phyloP scores from a whole-genome alignment of 331 rosid genomes.

The Acacia pycnantha region DNA sequence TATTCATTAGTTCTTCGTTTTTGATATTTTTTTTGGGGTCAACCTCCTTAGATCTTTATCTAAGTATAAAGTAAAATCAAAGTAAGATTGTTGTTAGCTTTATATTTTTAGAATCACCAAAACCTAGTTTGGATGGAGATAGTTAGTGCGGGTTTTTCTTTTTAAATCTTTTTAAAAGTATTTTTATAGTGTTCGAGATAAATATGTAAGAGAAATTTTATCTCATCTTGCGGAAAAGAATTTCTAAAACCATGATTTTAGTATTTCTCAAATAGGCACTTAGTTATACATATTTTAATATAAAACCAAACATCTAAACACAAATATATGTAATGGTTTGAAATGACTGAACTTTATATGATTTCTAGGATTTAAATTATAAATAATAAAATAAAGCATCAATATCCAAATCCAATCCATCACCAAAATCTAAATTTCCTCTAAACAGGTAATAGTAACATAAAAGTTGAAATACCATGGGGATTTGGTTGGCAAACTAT shows the following conservation, averaged over 20 bases:
- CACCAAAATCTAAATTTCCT: not conserved
- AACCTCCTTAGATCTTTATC: not conserved
- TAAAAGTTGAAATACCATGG: not conserved
- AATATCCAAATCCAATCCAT: not conserved
- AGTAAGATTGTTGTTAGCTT: not conserved
- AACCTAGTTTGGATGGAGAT: not conserved
- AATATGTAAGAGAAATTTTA: too few relatives aligned
- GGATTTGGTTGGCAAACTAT: not conserved
- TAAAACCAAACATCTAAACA: not conserved
- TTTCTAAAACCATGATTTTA: too few relatives aligned
- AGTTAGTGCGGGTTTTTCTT: not conserved
- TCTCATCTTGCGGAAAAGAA: rapidly evolving
- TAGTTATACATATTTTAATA: not conserved
- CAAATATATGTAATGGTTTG: not conserved
- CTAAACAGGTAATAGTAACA: not conserved
- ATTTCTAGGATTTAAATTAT: not conserved
- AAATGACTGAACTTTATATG: not conserved
- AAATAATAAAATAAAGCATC: not conserved
- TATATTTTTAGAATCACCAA: not conserved
- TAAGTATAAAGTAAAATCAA: not conserved
- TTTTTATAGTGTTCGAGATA: too few relatives aligned
- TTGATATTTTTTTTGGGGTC: not conserved
- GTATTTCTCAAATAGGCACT: too few relatives aligned
- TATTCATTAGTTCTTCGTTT: not conserved
- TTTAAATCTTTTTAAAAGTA: too few relatives aligned